phyloP scores from a whole-genome alignment of 2,329 filamentous ascomycete genomes.

The Botrytis paeoniae region DNA sequence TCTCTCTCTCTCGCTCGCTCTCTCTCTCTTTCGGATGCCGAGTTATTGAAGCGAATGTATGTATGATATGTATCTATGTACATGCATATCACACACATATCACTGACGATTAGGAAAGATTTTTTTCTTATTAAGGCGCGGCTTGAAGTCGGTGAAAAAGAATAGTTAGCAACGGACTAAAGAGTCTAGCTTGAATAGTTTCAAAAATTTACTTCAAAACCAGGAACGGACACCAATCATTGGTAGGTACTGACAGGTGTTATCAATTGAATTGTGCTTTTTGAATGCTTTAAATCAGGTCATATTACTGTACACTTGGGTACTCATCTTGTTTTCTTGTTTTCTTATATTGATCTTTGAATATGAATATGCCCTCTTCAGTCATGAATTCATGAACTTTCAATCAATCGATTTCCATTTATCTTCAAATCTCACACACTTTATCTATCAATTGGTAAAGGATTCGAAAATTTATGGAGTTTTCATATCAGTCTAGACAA shows the following conservation, averaged over 20 bases:
- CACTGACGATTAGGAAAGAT: background rate
- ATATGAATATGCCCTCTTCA: background rate
- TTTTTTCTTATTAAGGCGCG: background rate
- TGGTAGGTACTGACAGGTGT: background rate
- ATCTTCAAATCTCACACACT: background rate
- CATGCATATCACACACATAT: background rate
- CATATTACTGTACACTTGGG: background rate
- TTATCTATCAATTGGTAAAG: background rate
- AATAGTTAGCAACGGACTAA: background rate
- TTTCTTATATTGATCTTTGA: background rate
- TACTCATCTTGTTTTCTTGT: background rate
- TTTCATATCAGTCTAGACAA: background rate
- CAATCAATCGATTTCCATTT: background rate
- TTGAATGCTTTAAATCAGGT: background rate
- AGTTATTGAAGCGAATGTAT: background rate
- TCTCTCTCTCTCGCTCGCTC: background rate
- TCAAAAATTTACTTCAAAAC: background rate
- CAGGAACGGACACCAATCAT: background rate
- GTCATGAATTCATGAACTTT: background rate
- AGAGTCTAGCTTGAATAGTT: background rate
- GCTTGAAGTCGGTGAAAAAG: background rate
- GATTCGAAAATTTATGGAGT: background rate
- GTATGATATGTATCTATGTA: background rate
- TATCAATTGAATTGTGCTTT: background rate
- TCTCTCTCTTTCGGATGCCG: background rate